These are phyloP conservation scores for Cymbopogon citratus DNA, from an alignment of 176 grass and related monocot species.

Conservation along the genomic window DNA sequence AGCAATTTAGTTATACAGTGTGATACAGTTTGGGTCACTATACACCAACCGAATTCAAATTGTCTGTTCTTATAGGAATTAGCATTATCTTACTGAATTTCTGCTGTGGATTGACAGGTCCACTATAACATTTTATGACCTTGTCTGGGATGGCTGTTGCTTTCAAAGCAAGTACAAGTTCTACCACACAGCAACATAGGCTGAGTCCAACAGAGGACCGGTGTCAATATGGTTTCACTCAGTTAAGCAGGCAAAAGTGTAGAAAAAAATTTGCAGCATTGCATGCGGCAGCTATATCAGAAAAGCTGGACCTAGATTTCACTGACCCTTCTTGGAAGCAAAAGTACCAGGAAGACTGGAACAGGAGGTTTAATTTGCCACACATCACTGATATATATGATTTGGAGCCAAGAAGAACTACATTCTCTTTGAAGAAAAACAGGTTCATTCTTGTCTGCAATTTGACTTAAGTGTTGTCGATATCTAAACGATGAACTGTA, in stretches of 20 bases:
- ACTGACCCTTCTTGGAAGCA: conserved; percentile 69
- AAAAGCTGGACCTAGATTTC: conserved; percentile 57
- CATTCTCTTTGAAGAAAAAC: conserved; percentile 84
- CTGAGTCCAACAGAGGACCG: conserved; percentile 10
- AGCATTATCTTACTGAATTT: neutral
- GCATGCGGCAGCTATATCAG: conserved; percentile 27
- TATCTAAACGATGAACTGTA: conserved; percentile 15
- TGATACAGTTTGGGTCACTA: neutral
- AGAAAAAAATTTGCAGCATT: conserved; percentile 10
- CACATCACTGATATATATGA: conserved; percentile 89
- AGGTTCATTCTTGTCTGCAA: conserved; percentile 33
- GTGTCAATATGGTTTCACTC: conserved; percentile 30
- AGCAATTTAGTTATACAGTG: neutral
- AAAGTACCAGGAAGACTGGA: conserved; percentile 70
- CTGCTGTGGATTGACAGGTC: conserved; percentile 13
- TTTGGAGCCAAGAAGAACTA: conserved; percentile 65
- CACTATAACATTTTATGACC: neutral
- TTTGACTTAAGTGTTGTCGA: neutral
- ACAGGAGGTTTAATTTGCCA: conserved; percentile 64
- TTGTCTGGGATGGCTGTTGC: conserved; percentile 40
- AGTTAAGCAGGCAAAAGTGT: conserved; percentile 29
- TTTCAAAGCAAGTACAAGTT: conserved; percentile 32
- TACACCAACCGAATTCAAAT: neutral
- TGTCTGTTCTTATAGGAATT: neutral
- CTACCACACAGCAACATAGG: neutral